These are phyloP conservation scores for Calocera viscosa DNA, from an alignment of 768 basidiomycete species.

Conservation along the genomic window DNA sequence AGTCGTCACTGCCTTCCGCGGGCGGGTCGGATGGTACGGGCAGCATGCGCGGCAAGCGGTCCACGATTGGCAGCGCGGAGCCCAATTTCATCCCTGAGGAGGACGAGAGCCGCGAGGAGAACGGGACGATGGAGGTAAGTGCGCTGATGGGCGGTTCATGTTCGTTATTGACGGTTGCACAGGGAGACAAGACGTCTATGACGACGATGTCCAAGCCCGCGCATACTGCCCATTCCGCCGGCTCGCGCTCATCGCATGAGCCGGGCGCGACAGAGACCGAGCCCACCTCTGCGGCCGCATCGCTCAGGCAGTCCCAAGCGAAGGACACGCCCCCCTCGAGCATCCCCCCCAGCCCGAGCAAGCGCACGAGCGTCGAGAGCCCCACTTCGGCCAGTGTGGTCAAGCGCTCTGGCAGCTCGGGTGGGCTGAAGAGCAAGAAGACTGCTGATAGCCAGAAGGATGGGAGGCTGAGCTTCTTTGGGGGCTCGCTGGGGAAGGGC, in stretches of 20 bases:
- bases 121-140: constrained; percentile 27
- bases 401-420: constrained; percentile 7
- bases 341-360: constrained; percentile 15
- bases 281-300: not conserved
- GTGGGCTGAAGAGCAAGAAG: constrained; percentile 11
- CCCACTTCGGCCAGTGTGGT: constrained; percentile 10
- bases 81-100: constrained; percentile 21
- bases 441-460: constrained; percentile 21
- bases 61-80: not conserved
- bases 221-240: not conserved
- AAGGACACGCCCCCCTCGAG: constrained; percentile 11
- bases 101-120: constrained; percentile 15
- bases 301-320: not conserved
- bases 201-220: not conserved
- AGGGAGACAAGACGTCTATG: not conserved
- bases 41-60: constrained; percentile 1
- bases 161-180: not conserved
- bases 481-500: constrained; percentile 48
- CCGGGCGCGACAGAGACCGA: constrained; percentile 3
- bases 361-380: constrained; percentile 7
- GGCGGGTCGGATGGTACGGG: not conserved
- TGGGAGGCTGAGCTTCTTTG: constrained; percentile 59
- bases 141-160: too few relatives aligned
- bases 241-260: not conserved
- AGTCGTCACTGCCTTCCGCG: not conserved